These are phyloP conservation scores for Cetraspora pellucida DNA, from an alignment of 192 early-diverging fungal genomes.

Conservation along the genomic window DNA sequence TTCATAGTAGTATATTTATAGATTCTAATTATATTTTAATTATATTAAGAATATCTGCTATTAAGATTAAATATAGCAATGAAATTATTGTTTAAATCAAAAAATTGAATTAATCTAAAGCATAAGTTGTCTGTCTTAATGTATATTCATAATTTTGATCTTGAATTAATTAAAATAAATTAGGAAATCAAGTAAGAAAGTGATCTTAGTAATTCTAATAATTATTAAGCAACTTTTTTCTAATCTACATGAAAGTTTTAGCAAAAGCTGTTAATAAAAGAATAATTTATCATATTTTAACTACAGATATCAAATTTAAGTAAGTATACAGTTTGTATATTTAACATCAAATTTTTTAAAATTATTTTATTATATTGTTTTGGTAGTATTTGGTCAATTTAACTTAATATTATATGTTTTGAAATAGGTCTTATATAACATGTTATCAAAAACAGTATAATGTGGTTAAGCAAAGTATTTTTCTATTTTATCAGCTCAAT, in stretches of 20 bases:
- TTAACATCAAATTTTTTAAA: background rate
- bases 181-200: background rate
- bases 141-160: background rate
- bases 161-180: background rate
- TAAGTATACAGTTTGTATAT: background rate
- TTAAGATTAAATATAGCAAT: background rate
- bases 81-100: background rate
- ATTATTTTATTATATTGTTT: background rate
- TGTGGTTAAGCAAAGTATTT: too few species aligned
- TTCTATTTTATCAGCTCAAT: conserved; percentile 8
- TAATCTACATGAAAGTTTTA: background rate
- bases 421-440: background rate
- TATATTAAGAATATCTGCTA: background rate
- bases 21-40: background rate
- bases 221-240: background rate
- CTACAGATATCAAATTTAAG: background rate
- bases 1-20: too few species aligned
- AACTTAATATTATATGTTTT: background rate
- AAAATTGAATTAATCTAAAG: background rate
- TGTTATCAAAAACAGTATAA: background rate
- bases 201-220: background rate
- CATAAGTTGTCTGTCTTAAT: background rate
- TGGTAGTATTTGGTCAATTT: background rate
- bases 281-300: background rate
- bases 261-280: conserved; percentile 1